phyloP scores from a whole-genome alignment of 495 filamentous ascomycete species.

The Penicillium coffeae region DNA sequence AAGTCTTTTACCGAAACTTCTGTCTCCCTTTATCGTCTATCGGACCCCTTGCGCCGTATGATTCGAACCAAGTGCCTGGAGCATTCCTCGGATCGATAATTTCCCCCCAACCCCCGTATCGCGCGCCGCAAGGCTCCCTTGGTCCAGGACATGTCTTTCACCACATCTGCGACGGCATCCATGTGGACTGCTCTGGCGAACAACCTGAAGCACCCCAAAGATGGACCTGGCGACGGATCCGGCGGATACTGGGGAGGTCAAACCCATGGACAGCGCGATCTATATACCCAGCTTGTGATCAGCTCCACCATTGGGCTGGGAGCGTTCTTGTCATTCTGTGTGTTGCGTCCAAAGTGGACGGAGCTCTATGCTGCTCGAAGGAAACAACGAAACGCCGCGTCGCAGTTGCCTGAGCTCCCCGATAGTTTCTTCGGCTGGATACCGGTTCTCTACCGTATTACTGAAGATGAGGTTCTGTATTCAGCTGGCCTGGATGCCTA shows the following conservation, averaged over 20 bases:
- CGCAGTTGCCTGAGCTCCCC: constrained; percentile 77
- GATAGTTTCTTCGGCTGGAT: constrained; percentile 94
- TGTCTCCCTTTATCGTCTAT: too few relatives aligned
- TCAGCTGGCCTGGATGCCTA: constrained; percentile 94
- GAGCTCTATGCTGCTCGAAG: constrained; percentile 88
- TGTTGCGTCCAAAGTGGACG: constrained; percentile 88
- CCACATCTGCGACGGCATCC: constrained; percentile 25
- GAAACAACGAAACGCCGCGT: constrained; percentile 61
- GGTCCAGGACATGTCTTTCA: constrained; percentile 30
- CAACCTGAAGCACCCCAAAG: background rate
- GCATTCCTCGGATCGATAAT: constrained; percentile 4
- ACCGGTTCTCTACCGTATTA: constrained; percentile 78
- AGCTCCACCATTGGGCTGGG: constrained; percentile 53
- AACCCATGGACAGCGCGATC: constrained; percentile 45
- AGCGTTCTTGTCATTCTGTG: constrained; percentile 63
- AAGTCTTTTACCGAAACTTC: too few relatives aligned
- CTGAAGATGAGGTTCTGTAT: constrained; percentile 81
- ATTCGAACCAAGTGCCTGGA: constrained; percentile 13
- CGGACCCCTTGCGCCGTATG: constrained; percentile 5
- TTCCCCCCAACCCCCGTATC: constrained; percentile 6
- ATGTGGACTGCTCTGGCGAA: constrained; percentile 22
- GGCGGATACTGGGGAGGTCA: constrained; percentile 32
- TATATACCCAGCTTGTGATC: constrained; percentile 56
- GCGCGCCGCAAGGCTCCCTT: constrained; percentile 19
- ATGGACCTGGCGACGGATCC: constrained; percentile 14